phyloP scores from a whole-genome alignment of 1,284 basidiomycete genomes.

The Tilletiaria anomala region DNA sequence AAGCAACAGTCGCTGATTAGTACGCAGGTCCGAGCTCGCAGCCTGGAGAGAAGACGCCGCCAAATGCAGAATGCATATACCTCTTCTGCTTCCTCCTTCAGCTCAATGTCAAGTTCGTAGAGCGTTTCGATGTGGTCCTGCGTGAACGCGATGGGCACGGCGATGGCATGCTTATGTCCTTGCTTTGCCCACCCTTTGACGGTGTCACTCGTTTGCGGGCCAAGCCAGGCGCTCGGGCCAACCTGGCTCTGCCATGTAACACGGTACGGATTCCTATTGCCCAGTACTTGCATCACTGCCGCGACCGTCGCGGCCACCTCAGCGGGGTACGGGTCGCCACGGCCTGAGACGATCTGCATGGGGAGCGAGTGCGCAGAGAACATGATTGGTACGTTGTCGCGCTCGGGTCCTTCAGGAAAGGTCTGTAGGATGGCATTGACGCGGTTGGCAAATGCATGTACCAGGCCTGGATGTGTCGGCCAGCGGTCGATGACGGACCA shows the following conservation, averaged over 20 bases:
- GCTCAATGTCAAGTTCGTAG: conserved; percentile 90
- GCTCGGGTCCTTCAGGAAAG: conserved; percentile 50
- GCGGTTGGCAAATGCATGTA: conserved; percentile 80
- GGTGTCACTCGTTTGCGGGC: conserved; percentile 82
- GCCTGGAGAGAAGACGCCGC: neutral
- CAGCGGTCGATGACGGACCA: conserved; percentile 98
- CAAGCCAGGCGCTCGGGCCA: conserved; percentile 95
- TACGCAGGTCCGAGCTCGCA: neutral
- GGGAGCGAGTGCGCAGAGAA: conserved; percentile 98
- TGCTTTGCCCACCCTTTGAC: conserved; percentile 80
- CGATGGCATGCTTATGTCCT: conserved; percentile 70
- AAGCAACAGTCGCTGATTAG: conserved; percentile 3
- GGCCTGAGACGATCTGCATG: conserved; percentile 48
- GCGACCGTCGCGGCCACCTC: conserved; percentile 79
- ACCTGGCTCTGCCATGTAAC: conserved; percentile 98
- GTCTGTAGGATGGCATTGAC: conserved; percentile 67
- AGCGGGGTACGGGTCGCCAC: conserved; percentile 89
- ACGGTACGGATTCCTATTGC: conserved; percentile 49
- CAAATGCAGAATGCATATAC: conserved; percentile 43
- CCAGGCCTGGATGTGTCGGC: conserved; percentile 84
- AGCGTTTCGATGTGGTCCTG: conserved; percentile 98
- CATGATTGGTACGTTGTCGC: conserved; percentile 64
- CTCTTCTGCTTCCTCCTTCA: conserved; percentile 75
- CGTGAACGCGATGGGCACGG: conserved; percentile 95
- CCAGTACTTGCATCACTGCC: conserved; percentile 31